phyloP scores from a whole-genome alignment of 1,284 basidiomycete species.

The Sporisorium exsertum region DNA sequence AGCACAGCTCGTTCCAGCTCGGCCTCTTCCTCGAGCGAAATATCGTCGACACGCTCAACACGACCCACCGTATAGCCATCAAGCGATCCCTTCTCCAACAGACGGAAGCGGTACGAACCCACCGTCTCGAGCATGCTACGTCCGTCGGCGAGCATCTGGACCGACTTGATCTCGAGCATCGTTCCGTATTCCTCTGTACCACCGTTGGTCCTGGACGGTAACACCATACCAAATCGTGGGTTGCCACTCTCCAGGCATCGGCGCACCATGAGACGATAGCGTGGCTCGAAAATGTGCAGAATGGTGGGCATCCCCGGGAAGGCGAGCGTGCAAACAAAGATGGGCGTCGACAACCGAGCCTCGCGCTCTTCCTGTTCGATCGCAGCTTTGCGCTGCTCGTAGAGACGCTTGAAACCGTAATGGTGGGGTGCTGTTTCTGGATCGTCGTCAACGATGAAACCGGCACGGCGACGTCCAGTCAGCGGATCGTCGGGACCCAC shows the following conservation, averaged over 20 bases:
- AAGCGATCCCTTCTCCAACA: slow-evolving; percentile 77
- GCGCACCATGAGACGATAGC: slow-evolving; percentile 90
- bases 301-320: slow-evolving; percentile 91
- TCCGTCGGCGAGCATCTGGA: slow-evolving; percentile 89
- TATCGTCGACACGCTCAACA: slow-evolving; percentile 74
- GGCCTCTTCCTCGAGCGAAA: slow-evolving; percentile 51
- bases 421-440: slow-evolving; percentile 38
- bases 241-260: slow-evolving; percentile 82
- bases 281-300: slow-evolving; percentile 91
- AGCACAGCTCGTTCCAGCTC: slow-evolving; percentile 47
- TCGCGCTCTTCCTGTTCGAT: slow-evolving; percentile 82
- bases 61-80: slow-evolving; percentile 91
- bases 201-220: slow-evolving; percentile 73
- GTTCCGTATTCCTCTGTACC: slow-evolving; percentile 82
- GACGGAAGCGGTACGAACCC: slow-evolving; percentile 84
- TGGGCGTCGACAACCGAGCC: slow-evolving; percentile 83
- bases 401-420: slow-evolving; percentile 50
- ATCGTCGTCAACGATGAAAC: slow-evolving; percentile 41
- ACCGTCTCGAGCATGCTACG: slow-evolving; percentile 88
- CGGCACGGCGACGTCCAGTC: background rate
- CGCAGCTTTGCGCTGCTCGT: slow-evolving; percentile 74
- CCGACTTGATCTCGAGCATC: slow-evolving; percentile 87
- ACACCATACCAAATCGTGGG: slow-evolving; percentile 88
- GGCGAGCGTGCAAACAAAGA: slow-evolving; percentile 88
- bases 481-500: background rate